Conservation (phyloP, 2,329 filamentous ascomycete genomes). For the Colletotrichum echinochloae region DNA sequence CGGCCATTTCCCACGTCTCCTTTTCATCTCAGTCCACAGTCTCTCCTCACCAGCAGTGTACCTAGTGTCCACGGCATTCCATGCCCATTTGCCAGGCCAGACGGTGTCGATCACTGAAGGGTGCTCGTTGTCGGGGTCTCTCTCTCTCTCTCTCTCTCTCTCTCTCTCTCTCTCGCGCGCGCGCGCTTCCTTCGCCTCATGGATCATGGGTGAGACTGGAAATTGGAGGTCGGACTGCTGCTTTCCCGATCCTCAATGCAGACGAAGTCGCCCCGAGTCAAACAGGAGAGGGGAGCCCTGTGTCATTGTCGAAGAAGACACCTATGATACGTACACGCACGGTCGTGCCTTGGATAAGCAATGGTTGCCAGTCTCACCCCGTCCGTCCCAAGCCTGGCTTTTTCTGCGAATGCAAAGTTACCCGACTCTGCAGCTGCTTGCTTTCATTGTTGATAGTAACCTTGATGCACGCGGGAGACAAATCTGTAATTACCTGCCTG, state of each 20-base stretch:
- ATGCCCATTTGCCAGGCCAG: conserved; percentile 12
- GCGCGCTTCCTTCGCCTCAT: conserved; percentile 14
- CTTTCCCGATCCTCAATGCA: conserved; percentile 23
- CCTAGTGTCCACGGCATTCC: conserved; percentile 17
- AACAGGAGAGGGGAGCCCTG: neutral
- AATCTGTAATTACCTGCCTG: neutral
- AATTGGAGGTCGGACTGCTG: conserved; percentile 28
- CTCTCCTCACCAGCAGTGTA: neutral
- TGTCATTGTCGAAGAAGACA: too few species aligned
- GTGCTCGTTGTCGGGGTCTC: neutral
- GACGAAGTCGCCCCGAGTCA: neutral
- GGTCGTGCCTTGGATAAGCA: conserved; percentile 6
- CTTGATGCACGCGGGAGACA: conserved; percentile 18
- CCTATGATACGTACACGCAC: neutral
- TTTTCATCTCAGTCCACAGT: conserved; percentile 20
- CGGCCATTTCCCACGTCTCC: conserved; percentile 28
- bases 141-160: too few species aligned
- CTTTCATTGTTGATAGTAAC: conserved; percentile 38
- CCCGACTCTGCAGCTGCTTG: conserved; percentile 32
- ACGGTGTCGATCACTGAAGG: conserved; percentile 11
- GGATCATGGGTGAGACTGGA: conserved; percentile 36
- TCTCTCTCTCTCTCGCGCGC: too few species aligned
- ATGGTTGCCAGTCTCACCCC: conserved; percentile 28
- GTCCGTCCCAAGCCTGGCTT: conserved; percentile 29
- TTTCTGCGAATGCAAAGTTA: neutral